Evolutionary conservation across 805 yeast species (phyloP), one percentile per base, ranked within the genome.

Genomic region (Kodamaea neixiangensis): DNA sequence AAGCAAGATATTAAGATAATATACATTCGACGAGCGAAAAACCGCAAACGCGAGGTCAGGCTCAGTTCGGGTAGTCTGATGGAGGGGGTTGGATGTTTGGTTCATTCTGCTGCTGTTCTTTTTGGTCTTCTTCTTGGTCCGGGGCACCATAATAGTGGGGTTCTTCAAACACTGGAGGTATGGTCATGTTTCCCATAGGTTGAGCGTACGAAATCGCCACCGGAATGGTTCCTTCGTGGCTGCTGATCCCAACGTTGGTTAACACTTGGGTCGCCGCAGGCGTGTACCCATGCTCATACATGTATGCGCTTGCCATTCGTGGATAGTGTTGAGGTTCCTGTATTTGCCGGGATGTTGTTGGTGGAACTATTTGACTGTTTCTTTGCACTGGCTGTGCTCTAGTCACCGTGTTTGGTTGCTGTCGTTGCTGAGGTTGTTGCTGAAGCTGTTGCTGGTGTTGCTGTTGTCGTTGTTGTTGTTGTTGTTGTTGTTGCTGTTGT

Each of bases 401-500:
- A 7, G 7, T 25, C 10, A 4, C 31, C 10, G 31, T 10, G 10
- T 25, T 37, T 33, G 29, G 44, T 22, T 13, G 44, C 3, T 5
- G 14, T 19, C 5, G 33, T n/a, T 25, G 38, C 46, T 37, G 37
- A 25, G 10, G 20, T 11, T 41, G 34, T 14, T 38, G 50, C 31
- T 35, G 40, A 31, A 20, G 33, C 47, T 53, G 52, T 35, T 50
- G 44, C 17, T 19, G 41, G 6, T 22, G 46, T 21, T 49, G 53
- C 42, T 17, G 48, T 37, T 44, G 51, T 15, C 34, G 40, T 44
- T 17, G 35, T 11, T n/a, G 46, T 7, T 11, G 46, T 9, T 11
- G 42, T 25, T 25, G 44, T 9, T 45, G 42, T n/a, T 29, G 22
- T 14, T 17, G 41, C 31, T 22, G 40, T 7, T 17, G 41, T 20